These are phyloP conservation scores for Tritrichomonas musculus DNA, from an alignment of 208 protist genomes.

Conservation along the genomic window DNA sequence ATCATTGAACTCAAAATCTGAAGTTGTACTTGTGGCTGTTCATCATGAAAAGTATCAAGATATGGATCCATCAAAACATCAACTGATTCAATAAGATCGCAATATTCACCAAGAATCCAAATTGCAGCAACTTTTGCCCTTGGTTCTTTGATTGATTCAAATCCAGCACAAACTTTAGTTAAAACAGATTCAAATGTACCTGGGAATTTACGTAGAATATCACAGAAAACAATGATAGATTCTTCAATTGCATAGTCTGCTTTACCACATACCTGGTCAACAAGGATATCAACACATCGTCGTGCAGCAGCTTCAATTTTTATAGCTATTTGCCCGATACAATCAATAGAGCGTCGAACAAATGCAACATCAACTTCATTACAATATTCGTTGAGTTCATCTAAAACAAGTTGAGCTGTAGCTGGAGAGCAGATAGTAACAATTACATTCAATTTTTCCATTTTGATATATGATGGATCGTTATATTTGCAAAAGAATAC, in stretches of 20 bases:
- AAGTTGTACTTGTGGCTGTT: conserved; percentile 20
- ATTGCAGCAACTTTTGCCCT: conserved; percentile 3
- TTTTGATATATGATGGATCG: conserved; percentile 92
- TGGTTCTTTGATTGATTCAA: conserved; percentile 55
- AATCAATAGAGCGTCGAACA: conserved; percentile 82
- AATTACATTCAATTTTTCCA: conserved; percentile 92
- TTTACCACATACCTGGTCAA: conserved; percentile 67
- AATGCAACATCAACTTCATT: conserved; percentile 90
- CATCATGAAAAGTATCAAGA: conserved; percentile 32
- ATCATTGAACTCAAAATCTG: not conserved
- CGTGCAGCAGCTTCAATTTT: conserved; percentile 80
- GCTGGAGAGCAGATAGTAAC: conserved; percentile 71
- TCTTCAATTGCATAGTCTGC: conserved; percentile 89
- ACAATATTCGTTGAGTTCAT: conserved; percentile 82
- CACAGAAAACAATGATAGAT: conserved; percentile 84
- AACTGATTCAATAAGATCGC: conserved; percentile 84
- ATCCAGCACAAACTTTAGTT: conserved; percentile 72
- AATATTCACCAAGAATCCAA: conserved; percentile 67
- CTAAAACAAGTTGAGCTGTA: conserved; percentile 72
- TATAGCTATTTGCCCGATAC: conserved; percentile 87
- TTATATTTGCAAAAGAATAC: conserved; percentile 95
- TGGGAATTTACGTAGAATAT: conserved; percentile 86
- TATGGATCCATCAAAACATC: conserved; percentile 71
- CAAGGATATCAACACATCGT: conserved; percentile 76
- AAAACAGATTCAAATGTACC: conserved; percentile 48